Evolutionary conservation across 768 basidiomycete species (phyloP), one percentile per base, ranked within the genome.

Genomic region (Boletus bicolor): DNA sequence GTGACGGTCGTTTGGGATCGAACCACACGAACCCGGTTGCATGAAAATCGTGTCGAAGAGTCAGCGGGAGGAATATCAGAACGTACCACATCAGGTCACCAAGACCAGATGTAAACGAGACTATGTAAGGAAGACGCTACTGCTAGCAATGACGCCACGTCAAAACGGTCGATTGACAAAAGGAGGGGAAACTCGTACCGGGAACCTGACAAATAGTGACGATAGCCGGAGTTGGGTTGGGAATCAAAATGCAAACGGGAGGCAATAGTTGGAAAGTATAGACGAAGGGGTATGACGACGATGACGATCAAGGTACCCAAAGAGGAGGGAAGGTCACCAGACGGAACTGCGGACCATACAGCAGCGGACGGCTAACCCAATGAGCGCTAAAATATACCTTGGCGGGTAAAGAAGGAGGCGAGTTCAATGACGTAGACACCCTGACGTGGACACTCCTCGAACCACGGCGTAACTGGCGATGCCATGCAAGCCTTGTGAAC

Each of bases 251-350:
- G 17, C 19, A 57, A 63, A 63, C 4, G 56, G 61, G 32, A 56
- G 60, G 51, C 51, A 42, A 54, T 54, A 63, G 45, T 56, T 62
- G 57, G 52, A 47, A 48, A 10, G 17, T 9, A 17, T n/a, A 14
- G 32, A 37, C 14, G 10, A 7, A 4, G 2, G 38, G 17, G 10
- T 4, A 19, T 28, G 26, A 28, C 6, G 26, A 28, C 4, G 26
- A 28, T 11, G 59, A 5, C 9, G 21, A 44, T 6, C 38, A 14
- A 11, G 10, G n/a, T 3, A n/a, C 36, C 49, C 52, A 54, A 44
- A 44, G 44, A 21, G 30, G 42, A 44, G 53, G 49, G 3, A 55
- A 41, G 24, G 6, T 19, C 44, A 26, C 36, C 19, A 53, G 19
- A 34, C 51, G 49, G 5, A 11, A 21, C n/a, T 15, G 17, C 2